Evolutionary conservation across 2,329 filamentous ascomycete genomes (phyloP), one percentile per base, ranked within the genome.

Genomic region (Chaetomium sp.): DNA sequence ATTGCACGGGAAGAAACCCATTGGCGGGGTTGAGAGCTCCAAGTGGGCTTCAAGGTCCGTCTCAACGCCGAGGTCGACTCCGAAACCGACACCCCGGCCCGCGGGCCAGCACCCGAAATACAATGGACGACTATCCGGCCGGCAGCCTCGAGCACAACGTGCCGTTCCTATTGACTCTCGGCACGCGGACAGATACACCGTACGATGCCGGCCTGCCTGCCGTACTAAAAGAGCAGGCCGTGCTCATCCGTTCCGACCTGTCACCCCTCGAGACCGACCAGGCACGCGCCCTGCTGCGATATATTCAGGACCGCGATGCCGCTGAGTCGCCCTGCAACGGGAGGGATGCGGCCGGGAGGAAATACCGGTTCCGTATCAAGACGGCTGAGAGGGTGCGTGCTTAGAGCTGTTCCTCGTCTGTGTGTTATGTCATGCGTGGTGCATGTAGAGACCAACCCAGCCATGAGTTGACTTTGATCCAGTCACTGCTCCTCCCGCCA

Each of bases 101-200:
- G 37, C 12, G 37, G 2, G 37, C 12, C 8, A 9, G 37, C 12
- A 8, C 12, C 37, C 5, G 12, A 6, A 11, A 9, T 6, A 42
- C 64, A 60, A 94, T 94, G 89, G 87, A 94, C 71, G 88, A 81
- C 65, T 92, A 90, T 72, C 87, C 88, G 53, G 70, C 75, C 56
- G 87, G 86, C 71, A 95, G 91, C 75, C 78, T 95, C 70, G 83
- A 86, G 69, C 91, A 94, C 73, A 95, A 94, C 72, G 79, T 95
- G 65, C 92, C 92, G 38, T 79, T 96, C 55, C 74, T 97, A 59
- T 76, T 95, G 47, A 80, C 95, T 37, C 90, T 90, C 40, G 94
- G 92, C 10, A 79, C 96, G 37, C 78, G 68, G 5, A 59, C 69
- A 72, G 67, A 68, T 68, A 62, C 64, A 71, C 65, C 68, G 33